Evolutionary conservation across 139 green algal genomes (phyloP), one percentile per base, ranked within the genome.

Genomic region (Chlamydomonas sphaeroides): DNA sequence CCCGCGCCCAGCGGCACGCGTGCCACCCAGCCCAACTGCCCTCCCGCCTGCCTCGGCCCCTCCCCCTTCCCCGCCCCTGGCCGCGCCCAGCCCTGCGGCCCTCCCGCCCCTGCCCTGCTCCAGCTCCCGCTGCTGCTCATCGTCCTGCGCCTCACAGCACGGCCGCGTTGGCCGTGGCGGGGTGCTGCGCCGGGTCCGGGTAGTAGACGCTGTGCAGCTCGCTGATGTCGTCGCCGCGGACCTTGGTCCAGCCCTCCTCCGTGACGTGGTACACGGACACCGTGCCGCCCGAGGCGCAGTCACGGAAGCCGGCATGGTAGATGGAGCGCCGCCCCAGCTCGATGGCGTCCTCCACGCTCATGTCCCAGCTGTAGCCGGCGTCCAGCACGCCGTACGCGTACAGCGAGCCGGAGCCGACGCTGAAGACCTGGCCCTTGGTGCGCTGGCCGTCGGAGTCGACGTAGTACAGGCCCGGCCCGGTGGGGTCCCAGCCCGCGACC

Each of bases 341-440:
- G 53, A 96, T 87, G 0, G 97, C 97, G 57, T 99, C 96, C 30
- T 98, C 97, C 32, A 96, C 87, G 41, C n/a, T 78, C 91, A 99
- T 84, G 83, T 99, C 96, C 94, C 94, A 97, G 20, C 77, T 87
- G 92, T 97, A 98, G 0, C 97, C 97, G 42, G 92, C 62, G 83
- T 99, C 97, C 35, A 99, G 89, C 35, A 99, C 94, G 57, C 97
- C 97, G 70, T 99, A 99, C 0, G 97, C 97, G 85, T 99, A 99
- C 65, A 99, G 86, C 49, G 92, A 98, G 38, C 97, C 97, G 26
- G 94, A 98, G 26, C 97, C 97, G 21, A 99, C 96, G 45, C 89
- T 95, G 89, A 99, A 99, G 15, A 97, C 84, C 90, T 98, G 88
- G 38, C 97, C 97, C 76, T 94, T 95, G 59, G 97, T 98, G 72